Base-by-base conservation (phyloP, 2,329 filamentous ascomycete genomes). In the Xylariaceae sp. region DNA sequence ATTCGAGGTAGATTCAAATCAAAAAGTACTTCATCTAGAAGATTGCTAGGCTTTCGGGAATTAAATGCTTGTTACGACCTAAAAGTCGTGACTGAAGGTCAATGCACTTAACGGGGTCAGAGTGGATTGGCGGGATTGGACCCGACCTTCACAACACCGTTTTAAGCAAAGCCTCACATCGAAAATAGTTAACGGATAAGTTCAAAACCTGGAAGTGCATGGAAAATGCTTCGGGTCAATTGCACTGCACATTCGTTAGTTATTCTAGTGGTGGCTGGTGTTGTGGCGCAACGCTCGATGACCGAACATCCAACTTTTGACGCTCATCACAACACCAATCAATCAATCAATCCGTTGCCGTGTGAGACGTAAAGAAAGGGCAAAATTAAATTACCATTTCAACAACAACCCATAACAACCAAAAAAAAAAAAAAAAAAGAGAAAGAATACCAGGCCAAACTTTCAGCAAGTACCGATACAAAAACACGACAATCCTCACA, bases 401-500 rank as follows among this genome's bases (percentile, higher is more conserved):
- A 31, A 19, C 19, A 56, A 57, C 47, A 51, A 57, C 52, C 6
- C 42, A 55, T 53, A 55, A 19, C 19, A 19, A 19, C 19, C 19
- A 19, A 19, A 19, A 19, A 19, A 19, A 19, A 19, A 19, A 29
- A 45, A 29, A 8, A 46, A 29, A 35, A 9, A 19, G 30, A 43
- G 37, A 43, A 47, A 30, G 41, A 47, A 39, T 9, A n/a, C 7
- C 12, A 30, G 27, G 11, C 5, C 26, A 44, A 26, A 11, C 32
- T 31, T 11, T 31, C 48, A 44, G 19, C 19, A 56, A 58, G 51
- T 55, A 57, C 53, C 7, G 47, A 56, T 53, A 56, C 53, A 56
- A 53, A 30, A 35, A 3, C 5, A 27, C 19, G 12, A 45, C 31
- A 45, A 26, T 19, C 26, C 11, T 34, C 19, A 45, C 43, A 45